A percentile compares a stretch with the other conserved stretches of the same genome.
Conservation (phyloP, 2,329 filamentous ascomycete species). For the Corynespora cassiicola region DNA sequence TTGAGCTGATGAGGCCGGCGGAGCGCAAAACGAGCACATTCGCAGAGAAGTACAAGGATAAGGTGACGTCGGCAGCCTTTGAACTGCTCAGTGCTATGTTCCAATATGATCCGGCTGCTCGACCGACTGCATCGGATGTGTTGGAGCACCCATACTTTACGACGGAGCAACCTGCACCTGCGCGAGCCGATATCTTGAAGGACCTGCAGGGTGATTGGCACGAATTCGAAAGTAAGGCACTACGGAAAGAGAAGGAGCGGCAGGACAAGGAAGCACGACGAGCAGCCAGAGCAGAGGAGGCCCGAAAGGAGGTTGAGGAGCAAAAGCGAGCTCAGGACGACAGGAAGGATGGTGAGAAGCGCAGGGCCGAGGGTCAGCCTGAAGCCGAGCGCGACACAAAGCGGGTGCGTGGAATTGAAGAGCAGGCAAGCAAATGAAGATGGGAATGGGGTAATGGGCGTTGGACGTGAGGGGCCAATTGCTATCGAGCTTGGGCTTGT, state of each 20-base stretch:
- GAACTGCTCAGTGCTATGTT: constrained; percentile 87
- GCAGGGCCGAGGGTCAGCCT: constrained; percentile 34
- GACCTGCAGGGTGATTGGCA: constrained; percentile 94
- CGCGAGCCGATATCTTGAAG: constrained; percentile 82
- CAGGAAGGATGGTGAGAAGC: constrained; percentile 41
- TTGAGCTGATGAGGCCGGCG: constrained; percentile 83
- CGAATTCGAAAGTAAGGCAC: constrained; percentile 95
- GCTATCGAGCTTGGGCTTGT: too few relatives aligned
- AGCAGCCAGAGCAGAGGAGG: constrained; percentile 36
- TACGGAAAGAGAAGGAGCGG: constrained; percentile 86
- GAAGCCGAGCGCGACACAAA: constrained; percentile 42
- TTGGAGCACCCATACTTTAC: constrained; percentile 89
- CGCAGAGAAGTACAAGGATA: constrained; percentile 79
- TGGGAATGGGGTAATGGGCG: neutral
- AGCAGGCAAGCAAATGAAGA: constrained; percentile 19
- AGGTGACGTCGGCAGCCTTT: constrained; percentile 79
- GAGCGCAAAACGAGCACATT: constrained; percentile 78
- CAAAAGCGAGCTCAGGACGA: constrained; percentile 36
- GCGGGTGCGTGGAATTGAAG: constrained; percentile 36
- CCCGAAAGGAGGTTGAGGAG: constrained; percentile 37
- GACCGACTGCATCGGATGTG: constrained; percentile 84
- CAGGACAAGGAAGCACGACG: constrained; percentile 62
- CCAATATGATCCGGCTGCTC: constrained; percentile 81
- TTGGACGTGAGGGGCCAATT: constrained; percentile 1
- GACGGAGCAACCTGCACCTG: constrained; percentile 76